Evolutionary conservation across 2,329 filamentous ascomycete genomes (phyloP).

Genomic region (Thyridium curvatum): DNA sequence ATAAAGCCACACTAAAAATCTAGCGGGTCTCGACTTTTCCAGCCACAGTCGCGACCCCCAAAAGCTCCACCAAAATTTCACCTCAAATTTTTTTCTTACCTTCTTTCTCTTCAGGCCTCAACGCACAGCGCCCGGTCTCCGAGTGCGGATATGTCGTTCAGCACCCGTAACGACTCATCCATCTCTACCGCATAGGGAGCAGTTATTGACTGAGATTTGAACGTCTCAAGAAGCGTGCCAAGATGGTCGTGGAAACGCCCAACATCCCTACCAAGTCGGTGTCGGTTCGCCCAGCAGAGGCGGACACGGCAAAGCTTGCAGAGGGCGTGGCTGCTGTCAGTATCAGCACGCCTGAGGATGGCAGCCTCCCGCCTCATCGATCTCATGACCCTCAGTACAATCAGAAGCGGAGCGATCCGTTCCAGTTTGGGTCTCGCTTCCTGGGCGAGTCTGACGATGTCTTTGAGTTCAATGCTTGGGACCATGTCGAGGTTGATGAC

Average conservation of each 20-base stretch:
- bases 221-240: no score
- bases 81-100: not conserved
- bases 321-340: no score
- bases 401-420: constrained; percentile 84
- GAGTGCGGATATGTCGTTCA: no score
- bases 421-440: constrained; percentile 88
- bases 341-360: not conserved
- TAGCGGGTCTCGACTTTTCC: no score
- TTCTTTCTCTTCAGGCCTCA: constrained; percentile 2
- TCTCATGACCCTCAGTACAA: constrained; percentile 68
- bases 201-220: no score
- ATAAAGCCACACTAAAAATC: no score
- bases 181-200: no score
- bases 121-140: no score
- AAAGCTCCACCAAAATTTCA: no score
- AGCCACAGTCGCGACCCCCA: no score
- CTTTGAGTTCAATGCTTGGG: constrained; percentile 98
- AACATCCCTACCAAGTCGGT: not conserved
- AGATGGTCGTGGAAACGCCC: no score
- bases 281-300: not conserved
- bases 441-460: constrained; percentile 81
- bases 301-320: not conserved
- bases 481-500: constrained; percentile 91
- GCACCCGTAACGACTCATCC: no score
- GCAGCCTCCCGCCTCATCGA: constrained; percentile 48